Evolutionary conservation across 441 rosid species (phyloP).

Genomic region (Eutrema salsugineum): DNA sequence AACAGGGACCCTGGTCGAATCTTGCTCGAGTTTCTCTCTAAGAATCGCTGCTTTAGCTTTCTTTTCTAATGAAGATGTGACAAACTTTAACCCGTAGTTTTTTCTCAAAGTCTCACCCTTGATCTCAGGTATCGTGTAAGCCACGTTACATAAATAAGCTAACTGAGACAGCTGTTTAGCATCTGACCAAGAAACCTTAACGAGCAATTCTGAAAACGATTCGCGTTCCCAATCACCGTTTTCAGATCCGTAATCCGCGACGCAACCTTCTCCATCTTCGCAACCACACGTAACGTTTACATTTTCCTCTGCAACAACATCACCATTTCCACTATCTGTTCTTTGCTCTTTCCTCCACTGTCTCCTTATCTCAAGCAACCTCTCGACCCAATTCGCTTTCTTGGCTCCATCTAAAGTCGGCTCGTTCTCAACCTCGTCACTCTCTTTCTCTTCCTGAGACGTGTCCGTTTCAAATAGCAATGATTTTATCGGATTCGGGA

Average conservation of each 20-base stretch:
- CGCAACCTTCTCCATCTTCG: conserved; percentile 40
- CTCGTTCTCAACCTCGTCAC: conserved; percentile 25
- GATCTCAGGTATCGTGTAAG: conserved; percentile 69
- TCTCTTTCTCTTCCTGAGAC: conserved; percentile 36
- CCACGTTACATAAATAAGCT: conserved; percentile 82
- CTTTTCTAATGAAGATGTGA: conserved; percentile 80
- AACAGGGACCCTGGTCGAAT: conserved; percentile 39
- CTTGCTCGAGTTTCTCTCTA: conserved; percentile 54
- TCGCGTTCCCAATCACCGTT: conserved; percentile 26
- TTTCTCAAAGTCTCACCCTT: conserved; percentile 54
- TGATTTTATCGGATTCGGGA: conserved; percentile 49
- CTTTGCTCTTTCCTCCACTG: conserved; percentile 46
- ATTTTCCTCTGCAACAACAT: conserved; percentile 14
- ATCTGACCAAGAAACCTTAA: conserved; percentile 56
- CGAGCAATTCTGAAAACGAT: conserved; percentile 53
- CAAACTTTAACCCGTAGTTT: conserved; percentile 50
- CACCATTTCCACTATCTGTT: conserved; percentile 25
- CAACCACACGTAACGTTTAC: conserved; percentile 28
- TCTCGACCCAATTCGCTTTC: conserved; percentile 75
- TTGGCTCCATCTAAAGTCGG: conserved; percentile 32
- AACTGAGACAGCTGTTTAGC: conserved; percentile 68
- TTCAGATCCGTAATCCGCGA: conserved; percentile 44
- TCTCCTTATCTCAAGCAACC: conserved; percentile 58
- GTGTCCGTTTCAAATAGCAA: conserved; percentile 61
- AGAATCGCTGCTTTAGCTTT: conserved; percentile 62